Evolutionary conservation across 768 basidiomycete species (phyloP).

Genomic region (Cystoderma amianthinum): DNA sequence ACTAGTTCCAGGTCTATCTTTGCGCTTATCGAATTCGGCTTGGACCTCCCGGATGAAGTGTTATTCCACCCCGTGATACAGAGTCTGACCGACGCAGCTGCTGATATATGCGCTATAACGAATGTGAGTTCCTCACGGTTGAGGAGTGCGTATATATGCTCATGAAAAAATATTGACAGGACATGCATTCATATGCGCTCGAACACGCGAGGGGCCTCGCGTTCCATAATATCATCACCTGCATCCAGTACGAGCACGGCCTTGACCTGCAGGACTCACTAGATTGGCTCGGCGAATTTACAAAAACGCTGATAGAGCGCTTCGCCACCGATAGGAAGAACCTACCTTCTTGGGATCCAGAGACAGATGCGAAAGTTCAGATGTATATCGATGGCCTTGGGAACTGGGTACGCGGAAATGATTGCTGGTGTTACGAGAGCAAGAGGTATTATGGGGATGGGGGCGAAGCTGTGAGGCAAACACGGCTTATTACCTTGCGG

Average conservation of each 20-base stretch:
- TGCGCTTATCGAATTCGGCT: no score
- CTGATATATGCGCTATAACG: no score
- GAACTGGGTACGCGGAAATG: slow-evolving; percentile 2
- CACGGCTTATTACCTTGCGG: background rate
- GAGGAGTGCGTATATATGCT: no score
- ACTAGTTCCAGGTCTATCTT: slow-evolving; percentile 46
- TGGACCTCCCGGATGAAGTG: no score
- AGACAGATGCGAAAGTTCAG: slow-evolving; percentile 21
- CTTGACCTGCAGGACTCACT: slow-evolving; percentile 40
- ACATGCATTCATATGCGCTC: no score
- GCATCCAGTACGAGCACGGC: slow-evolving; percentile 47
- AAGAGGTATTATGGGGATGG: background rate
- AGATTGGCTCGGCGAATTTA: slow-evolving; percentile 24
- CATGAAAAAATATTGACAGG: no score
- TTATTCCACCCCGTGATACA: no score
- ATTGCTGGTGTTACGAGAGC: background rate
- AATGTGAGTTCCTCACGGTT: no score
- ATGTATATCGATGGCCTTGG: slow-evolving; percentile 10
- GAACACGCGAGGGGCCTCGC: no score
- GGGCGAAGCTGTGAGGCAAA: background rate
- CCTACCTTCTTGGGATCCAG: slow-evolving; percentile 27
- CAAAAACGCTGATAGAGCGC: slow-evolving; percentile 17
- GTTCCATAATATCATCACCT: slow-evolving; percentile 31
- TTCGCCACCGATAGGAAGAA: slow-evolving; percentile 20
- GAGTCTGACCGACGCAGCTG: no score